Evolutionary conservation across 208 protist species (phyloP).

Genomic region (Zelonia costaricensis): DNA sequence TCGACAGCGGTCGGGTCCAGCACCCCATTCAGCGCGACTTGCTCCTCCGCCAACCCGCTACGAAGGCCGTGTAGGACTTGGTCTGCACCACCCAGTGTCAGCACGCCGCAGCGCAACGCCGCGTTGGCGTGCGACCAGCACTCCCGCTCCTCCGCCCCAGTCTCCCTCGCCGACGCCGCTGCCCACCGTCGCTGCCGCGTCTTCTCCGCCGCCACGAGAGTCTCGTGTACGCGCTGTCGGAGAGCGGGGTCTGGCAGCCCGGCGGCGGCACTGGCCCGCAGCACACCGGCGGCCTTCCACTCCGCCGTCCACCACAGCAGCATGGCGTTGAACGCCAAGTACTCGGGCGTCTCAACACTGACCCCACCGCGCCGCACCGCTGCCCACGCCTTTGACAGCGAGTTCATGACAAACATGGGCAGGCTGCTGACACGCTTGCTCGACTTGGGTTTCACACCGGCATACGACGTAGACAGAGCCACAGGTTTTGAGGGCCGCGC

Average conservation of each 20-base stretch:
- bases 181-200: background rate
- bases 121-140: conserved; percentile 23
- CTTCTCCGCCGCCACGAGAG: background rate
- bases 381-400: conserved; percentile 44
- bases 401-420: conserved; percentile 35
- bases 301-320: conserved; percentile 64
- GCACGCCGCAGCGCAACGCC: conserved; percentile 5
- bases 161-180: background rate
- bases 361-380: conserved; percentile 45
- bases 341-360: conserved; percentile 31
- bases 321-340: conserved; percentile 41
- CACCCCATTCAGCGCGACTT: conserved; percentile 1
- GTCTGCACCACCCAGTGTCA: conserved; percentile 18
- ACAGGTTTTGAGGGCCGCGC: too few relatives aligned
- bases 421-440: conserved; percentile 14
- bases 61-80: conserved; percentile 8
- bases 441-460: background rate
- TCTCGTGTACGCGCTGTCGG: background rate
- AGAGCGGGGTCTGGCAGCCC: background rate
- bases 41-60: conserved; percentile 1
- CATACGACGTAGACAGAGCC: background rate
- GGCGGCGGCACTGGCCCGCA: background rate
- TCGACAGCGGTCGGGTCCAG: background rate
- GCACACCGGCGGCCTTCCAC: conserved; percentile 9
- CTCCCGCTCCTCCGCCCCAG: background rate